These are phyloP conservation scores for Coemansia umbellata DNA, from an alignment of 192 early-diverging fungal genomes.

Conservation along the genomic window DNA sequence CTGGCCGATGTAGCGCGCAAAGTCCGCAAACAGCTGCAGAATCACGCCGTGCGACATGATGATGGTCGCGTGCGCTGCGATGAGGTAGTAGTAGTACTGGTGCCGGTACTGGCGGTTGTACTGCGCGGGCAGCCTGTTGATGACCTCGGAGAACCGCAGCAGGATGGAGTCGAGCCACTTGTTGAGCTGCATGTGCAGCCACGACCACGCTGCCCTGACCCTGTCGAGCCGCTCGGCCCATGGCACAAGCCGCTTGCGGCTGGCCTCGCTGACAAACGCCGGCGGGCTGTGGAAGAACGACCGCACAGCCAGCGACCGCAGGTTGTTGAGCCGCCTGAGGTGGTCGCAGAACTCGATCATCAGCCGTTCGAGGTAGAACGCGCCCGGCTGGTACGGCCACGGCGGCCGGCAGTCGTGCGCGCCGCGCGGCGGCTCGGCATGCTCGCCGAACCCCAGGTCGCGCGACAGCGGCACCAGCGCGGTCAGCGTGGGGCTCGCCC, in stretches of 20 bases:
- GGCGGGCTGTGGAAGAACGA: conserved; percentile 45
- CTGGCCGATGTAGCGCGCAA: conserved; percentile 28
- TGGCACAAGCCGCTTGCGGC: conserved; percentile 17
- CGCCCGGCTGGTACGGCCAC: conserved; percentile 42
- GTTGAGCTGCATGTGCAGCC: conserved; percentile 52
- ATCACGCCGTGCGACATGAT: conserved; percentile 51
- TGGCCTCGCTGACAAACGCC: conserved; percentile 38
- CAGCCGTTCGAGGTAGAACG: conserved; percentile 48
- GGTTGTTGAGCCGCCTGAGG: conserved; percentile 43
- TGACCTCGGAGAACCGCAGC: conserved; percentile 42
- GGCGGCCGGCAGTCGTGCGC: conserved; percentile 49
- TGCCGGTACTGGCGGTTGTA: conserved; percentile 49
- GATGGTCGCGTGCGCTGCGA: conserved; percentile 49
- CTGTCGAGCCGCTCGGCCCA: conserved; percentile 44
- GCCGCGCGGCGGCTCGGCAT: conserved; percentile 28
- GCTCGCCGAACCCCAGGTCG: conserved; percentile 47
- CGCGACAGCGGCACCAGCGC: conserved; percentile 4
- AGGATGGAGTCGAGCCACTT: conserved; percentile 50
- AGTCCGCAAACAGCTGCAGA: conserved; percentile 41
- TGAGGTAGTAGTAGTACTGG: conserved; percentile 52
- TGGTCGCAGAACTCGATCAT: conserved; percentile 54
- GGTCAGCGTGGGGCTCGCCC: conserved; percentile 28
- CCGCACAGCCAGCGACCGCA: conserved; percentile 41
- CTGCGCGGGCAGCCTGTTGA: conserved; percentile 34
- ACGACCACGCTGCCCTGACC: conserved; percentile 49